A percentile compares a stretch with the other conserved stretches of the same genome.
phyloP scores from a whole-genome alignment of 768 basidiomycete species.

The Termitomyces sp. region DNA sequence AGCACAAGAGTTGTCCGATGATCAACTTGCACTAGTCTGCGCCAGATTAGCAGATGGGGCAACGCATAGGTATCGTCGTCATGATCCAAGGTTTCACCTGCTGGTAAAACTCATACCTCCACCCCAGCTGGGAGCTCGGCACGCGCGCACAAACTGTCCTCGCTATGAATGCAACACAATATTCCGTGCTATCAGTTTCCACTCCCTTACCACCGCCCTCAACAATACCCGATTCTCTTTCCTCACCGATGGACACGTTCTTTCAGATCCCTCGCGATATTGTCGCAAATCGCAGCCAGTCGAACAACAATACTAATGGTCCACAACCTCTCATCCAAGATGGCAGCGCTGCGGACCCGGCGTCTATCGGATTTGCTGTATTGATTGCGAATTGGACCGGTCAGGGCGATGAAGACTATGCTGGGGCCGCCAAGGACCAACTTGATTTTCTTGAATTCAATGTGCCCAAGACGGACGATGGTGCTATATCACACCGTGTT shows the following conservation, averaged over 20 bases:
- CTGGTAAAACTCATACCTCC: not conserved
- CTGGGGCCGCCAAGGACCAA: conserved; percentile 61
- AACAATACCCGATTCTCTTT: conserved; percentile 26
- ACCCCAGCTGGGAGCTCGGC: conserved; percentile 53
- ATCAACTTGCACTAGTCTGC: conserved; percentile 30
- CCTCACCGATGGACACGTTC: conserved; percentile 45
- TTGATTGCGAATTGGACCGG: conserved; percentile 52
- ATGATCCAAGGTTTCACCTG: not conserved
- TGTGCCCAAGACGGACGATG: conserved; percentile 64
- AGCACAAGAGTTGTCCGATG: conserved; percentile 24
- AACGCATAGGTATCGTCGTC: conserved; percentile 28
- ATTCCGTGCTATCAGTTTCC: conserved; percentile 38
- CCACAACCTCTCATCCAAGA: conserved; percentile 57
- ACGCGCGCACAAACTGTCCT: conserved; percentile 49
- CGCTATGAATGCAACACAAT: conserved; percentile 39
- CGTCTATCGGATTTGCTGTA: conserved; percentile 71
- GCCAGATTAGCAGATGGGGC: conserved; percentile 34
- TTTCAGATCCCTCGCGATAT: conserved; percentile 49
- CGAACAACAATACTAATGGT: conserved; percentile 39
- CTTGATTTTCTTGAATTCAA: conserved; percentile 54
- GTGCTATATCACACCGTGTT: conserved; percentile 78
- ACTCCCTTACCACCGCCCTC: conserved; percentile 35
- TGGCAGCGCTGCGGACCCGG: conserved; percentile 73
- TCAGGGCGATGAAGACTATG: conserved; percentile 49
- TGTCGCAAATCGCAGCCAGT: conserved; percentile 42